Conservation (phyloP, 139 green algal species). For the Gonium pectorale region DNA sequence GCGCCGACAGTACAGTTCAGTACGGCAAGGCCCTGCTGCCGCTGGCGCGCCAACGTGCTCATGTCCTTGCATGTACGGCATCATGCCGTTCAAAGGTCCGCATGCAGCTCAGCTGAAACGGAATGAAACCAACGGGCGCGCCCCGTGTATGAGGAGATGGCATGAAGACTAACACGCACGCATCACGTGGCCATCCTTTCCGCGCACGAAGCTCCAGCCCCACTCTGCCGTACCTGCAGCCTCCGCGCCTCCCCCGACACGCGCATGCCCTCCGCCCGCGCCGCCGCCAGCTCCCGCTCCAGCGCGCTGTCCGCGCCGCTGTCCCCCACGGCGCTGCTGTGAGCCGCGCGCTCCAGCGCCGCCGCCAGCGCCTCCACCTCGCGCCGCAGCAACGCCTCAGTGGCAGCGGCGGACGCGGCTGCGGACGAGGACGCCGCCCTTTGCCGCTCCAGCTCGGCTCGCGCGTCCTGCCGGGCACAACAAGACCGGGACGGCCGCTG, state of each 20-base stretch:
- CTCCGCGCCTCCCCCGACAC: conserved; percentile 17
- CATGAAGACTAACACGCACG: no score
- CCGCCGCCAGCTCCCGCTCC: conserved; percentile 20
- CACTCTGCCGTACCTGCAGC: conserved; percentile 35
- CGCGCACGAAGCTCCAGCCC: no score
- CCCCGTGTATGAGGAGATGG: no score
- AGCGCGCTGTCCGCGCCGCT: conserved; percentile 32
- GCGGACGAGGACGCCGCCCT: neutral
- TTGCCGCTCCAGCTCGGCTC: neutral
- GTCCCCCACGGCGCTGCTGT: conserved; percentile 8
- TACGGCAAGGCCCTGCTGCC: no score
- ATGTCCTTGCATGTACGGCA: no score
- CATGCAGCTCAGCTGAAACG: no score
- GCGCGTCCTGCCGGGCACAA: neutral
- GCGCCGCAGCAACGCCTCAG: neutral
- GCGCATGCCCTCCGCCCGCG: conserved; percentile 10
- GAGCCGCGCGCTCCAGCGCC: conserved; percentile 39
- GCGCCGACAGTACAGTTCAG: no score
- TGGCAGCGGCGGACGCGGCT: neutral
- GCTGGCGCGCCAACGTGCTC: no score
- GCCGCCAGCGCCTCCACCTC: conserved; percentile 43
- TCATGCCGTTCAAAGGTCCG: no score
- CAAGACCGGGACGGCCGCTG: no score
- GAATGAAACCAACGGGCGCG: no score
- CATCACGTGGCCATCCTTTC: no score